Conservation (phyloP, 345 rosid genomes). For the Gynandropsis gynandra region DNA sequence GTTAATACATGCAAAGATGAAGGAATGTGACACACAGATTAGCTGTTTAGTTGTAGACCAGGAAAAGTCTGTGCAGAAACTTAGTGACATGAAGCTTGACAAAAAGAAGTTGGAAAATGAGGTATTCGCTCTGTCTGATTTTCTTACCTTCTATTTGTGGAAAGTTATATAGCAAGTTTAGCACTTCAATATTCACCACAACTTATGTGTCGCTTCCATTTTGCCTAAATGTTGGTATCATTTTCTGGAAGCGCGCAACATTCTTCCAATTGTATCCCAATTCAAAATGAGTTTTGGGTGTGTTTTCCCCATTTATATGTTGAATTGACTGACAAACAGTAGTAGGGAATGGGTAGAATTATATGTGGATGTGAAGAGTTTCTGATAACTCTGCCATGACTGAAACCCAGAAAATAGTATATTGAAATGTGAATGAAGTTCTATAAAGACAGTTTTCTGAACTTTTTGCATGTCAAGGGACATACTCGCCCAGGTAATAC, state of each 20-base stretch:
- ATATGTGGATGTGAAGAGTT: slow-evolving; percentile 1
- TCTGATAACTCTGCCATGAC: neutral
- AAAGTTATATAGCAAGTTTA: too few species aligned
- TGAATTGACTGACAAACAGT: neutral
- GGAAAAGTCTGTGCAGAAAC: slow-evolving; percentile 60
- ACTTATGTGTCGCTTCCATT: too few species aligned
- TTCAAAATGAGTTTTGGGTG: too few species aligned
- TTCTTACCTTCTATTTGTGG: too few species aligned
- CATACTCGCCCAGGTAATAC: slow-evolving; percentile 9
- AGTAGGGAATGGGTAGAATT: slow-evolving; percentile 1
- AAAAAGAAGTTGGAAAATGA: slow-evolving; percentile 94
- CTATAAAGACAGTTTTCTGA: neutral
- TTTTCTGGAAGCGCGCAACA: too few species aligned
- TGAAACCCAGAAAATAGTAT: neutral
- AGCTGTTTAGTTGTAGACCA: slow-evolving; percentile 59
- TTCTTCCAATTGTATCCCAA: too few species aligned
- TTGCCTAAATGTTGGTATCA: too few species aligned
- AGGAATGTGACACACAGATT: slow-evolving; percentile 88
- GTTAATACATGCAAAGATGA: slow-evolving; percentile 63
- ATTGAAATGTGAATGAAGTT: neutral
- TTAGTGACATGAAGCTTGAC: slow-evolving; percentile 71
- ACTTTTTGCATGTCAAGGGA: slow-evolving; percentile 9
- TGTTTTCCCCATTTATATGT: too few species aligned
- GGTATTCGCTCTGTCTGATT: slow-evolving; percentile 36
- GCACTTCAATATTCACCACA: too few species aligned